Percentiles rank a stretch among this genome's conserved stretches.
phyloP scores from a whole-genome alignment of 768 basidiomycete species.

The Ramaria sp. region DNA sequence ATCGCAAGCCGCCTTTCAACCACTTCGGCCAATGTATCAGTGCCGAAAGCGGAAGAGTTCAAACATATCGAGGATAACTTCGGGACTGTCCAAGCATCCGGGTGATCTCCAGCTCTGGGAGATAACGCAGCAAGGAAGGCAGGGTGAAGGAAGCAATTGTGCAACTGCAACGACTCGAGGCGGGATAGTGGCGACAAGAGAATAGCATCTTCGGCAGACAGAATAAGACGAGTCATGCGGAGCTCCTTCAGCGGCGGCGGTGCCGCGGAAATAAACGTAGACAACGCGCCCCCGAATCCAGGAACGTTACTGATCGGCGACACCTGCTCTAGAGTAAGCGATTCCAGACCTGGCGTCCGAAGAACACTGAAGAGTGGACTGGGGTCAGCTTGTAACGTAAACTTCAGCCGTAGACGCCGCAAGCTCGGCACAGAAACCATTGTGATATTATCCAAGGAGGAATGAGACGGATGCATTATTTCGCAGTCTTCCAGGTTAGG shows the following conservation, averaged over 20 bases:
- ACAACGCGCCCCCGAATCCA: background rate
- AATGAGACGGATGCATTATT: background rate
- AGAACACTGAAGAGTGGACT: background rate
- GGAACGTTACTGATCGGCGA: conserved; percentile 3
- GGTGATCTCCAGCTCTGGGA: background rate
- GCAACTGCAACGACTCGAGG: background rate
- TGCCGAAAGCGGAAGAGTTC: background rate
- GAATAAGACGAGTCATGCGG: background rate
- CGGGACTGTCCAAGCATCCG: background rate
- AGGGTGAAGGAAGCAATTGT: background rate
- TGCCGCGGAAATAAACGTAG: background rate
- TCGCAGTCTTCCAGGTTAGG: conserved; percentile 8
- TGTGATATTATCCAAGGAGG: background rate
- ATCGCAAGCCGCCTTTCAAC: background rate
- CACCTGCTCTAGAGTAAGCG: conserved; percentile 1
- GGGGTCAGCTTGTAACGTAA: conserved; percentile 4
- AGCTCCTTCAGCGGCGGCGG: background rate
- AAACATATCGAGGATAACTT: background rate
- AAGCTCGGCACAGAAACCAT: conserved; percentile 1
- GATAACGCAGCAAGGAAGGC: background rate
- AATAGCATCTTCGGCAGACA: background rate
- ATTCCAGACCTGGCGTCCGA: conserved; percentile 1
- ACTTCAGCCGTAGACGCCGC: background rate
- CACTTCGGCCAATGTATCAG: background rate
- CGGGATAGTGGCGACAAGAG: background rate